phyloP scores from a whole-genome alignment of 169 alveolate species.

The Eimeria brunetti region DNA sequence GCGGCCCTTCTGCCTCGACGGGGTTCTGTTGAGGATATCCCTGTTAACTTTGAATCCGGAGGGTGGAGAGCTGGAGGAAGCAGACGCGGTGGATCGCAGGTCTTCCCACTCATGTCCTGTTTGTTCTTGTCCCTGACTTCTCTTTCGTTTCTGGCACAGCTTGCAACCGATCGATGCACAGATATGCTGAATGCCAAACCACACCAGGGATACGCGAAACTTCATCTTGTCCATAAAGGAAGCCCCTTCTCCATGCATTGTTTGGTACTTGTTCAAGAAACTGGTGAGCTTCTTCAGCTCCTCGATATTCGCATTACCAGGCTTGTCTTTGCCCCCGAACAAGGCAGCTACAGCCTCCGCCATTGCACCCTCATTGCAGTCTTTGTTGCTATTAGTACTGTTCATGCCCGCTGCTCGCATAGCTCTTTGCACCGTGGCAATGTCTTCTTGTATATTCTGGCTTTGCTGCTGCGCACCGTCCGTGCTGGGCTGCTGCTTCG shows the following conservation, averaged over 20 bases:
- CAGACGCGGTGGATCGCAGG: background rate
- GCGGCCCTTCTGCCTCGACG: slow-evolving; percentile 39
- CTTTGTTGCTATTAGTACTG: background rate
- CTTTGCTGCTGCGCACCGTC: background rate
- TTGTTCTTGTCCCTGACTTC: background rate
- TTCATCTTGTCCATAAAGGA: slow-evolving; percentile 19
- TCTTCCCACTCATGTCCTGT: slow-evolving; percentile 25
- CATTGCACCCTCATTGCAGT: background rate
- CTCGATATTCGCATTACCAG: background rate
- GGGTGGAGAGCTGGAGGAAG: background rate
- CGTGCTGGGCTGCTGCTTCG: background rate
- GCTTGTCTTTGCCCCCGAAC: background rate
- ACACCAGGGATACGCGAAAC: slow-evolving; percentile 22
- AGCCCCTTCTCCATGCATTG: slow-evolving; percentile 12
- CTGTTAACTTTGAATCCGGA: background rate
- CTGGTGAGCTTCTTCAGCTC: slow-evolving; percentile 10
- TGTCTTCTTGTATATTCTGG: background rate
- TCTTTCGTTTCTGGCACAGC: background rate
- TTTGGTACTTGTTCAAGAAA: slow-evolving; percentile 8
- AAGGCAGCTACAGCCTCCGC: slow-evolving; percentile 42
- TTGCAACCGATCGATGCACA: slow-evolving; percentile 8
- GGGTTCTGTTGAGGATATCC: background rate
- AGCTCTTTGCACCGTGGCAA: slow-evolving; percentile 24
- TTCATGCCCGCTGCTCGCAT: slow-evolving; percentile 29
- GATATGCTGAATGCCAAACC: slow-evolving; percentile 52